A percentile compares a stretch with the other conserved stretches of the same genome.
Conservation (phyloP, 495 filamentous ascomycete species). For the Aspergillus coremiiformis region DNA sequence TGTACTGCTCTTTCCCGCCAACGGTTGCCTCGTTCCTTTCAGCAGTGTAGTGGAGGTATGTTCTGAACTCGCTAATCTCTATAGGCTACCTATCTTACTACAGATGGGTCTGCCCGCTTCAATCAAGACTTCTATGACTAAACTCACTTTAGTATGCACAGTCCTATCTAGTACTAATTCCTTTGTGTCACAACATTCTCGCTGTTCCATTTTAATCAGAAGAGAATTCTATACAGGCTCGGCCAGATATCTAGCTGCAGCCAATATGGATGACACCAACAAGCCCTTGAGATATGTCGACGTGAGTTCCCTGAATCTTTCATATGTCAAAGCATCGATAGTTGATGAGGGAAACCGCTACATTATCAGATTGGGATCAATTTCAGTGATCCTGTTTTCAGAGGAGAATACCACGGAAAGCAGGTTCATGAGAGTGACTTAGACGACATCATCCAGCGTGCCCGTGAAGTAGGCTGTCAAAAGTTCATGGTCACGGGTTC, state of each 20-base stretch:
- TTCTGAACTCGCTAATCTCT: neutral
- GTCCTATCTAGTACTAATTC: conserved; percentile 6
- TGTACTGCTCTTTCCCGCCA: neutral
- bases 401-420: conserved; percentile 76
- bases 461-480: conserved; percentile 63
- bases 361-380: conserved; percentile 80
- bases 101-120: neutral
- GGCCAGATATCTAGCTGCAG: neutral
- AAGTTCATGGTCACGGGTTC: conserved; percentile 96
- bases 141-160: conserved; percentile 8
- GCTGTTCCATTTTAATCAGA: neutral
- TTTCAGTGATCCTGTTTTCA: conserved; percentile 79
- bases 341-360: conserved; percentile 7
- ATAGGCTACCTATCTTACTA: neutral
- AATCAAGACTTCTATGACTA: neutral
- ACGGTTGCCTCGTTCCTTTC: neutral
- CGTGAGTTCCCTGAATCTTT: conserved; percentile 20
- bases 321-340: neutral
- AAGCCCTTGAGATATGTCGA: conserved; percentile 39
- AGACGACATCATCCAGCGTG: conserved; percentile 65
- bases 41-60: conserved; percentile 11
- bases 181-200: conserved; percentile 1
- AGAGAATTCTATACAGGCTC: conserved; percentile 5
- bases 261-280: conserved; percentile 29
- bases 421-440: conserved; percentile 75